phyloP scores from a whole-genome alignment of 2,329 filamentous ascomycete species.

The Penicillium polonicum region DNA sequence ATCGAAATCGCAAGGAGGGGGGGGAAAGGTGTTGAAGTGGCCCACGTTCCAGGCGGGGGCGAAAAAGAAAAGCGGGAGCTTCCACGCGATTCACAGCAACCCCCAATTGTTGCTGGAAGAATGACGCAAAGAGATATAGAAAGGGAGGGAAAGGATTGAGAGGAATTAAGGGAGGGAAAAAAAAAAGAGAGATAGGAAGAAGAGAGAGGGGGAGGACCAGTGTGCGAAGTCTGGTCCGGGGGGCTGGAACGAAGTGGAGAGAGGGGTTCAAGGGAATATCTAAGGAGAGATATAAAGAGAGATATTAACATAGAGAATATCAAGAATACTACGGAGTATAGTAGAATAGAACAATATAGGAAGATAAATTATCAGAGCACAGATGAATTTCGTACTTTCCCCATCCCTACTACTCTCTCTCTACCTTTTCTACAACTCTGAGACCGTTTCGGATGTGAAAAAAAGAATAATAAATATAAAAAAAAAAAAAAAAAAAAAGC shows the following conservation, averaged over 20 bases:
- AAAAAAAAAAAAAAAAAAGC: background rate
- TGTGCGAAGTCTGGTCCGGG: constrained; percentile 22
- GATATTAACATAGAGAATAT: too few relatives aligned
- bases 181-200: constrained; percentile 4
- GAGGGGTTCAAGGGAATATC: constrained; percentile 3
- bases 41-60: constrained; percentile 16
- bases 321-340: too few relatives aligned
- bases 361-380: background rate
- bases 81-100: constrained; percentile 8
- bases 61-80: constrained; percentile 11
- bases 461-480: background rate
- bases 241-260: constrained; percentile 25
- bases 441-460: background rate
- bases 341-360: background rate
- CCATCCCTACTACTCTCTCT: background rate
- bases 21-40: constrained; percentile 11
- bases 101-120: constrained; percentile 5
- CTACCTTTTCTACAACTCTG: background rate
- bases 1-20: constrained; percentile 5
- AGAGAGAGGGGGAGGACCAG: constrained; percentile 4
- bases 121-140: background rate
- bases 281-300: background rate
- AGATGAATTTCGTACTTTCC: background rate
- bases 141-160: background rate
- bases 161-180: background rate